These are phyloP conservation scores for Ogataea philodendri DNA, from an alignment of 805 yeast genomes.

Conservation along the genomic window DNA sequence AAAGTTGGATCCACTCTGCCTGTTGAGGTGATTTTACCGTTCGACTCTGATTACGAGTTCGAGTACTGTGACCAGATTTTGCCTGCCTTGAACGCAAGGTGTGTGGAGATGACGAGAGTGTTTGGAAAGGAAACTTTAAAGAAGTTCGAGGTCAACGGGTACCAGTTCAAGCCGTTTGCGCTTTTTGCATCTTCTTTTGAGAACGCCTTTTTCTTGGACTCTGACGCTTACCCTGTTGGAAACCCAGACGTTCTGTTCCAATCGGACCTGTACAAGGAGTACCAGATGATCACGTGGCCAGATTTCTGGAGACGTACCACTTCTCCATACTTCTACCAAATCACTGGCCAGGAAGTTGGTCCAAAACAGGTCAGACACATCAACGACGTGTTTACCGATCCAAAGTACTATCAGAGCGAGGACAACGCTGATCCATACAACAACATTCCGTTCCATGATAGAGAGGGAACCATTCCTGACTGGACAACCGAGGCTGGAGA, in stretches of 20 bases:
- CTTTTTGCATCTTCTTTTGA: conserved; percentile 70
- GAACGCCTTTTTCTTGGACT: conserved; percentile 67
- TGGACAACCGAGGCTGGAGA: conserved; percentile 72
- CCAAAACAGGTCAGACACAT: conserved; percentile 30
- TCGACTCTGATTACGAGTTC: conserved; percentile 64
- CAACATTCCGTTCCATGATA: conserved; percentile 55
- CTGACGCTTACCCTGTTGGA: conserved; percentile 71
- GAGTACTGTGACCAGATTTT: conserved; percentile 64
- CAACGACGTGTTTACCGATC: conserved; percentile 34
- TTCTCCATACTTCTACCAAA: conserved; percentile 66
- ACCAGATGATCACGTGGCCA: conserved; percentile 69
- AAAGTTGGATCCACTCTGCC: conserved; percentile 68
- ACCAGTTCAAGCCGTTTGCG: conserved; percentile 70
- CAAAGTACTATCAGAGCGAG: conserved; percentile 32
- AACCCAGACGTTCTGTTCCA: conserved; percentile 61
- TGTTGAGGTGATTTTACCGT: conserved; percentile 78
- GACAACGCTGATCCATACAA: conserved; percentile 33
- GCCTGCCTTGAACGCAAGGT: conserved; percentile 61
- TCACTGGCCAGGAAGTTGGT: conserved; percentile 56
- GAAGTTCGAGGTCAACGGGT: conserved; percentile 54
- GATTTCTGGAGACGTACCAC: conserved; percentile 88
- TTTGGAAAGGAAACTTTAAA: conserved; percentile 53
- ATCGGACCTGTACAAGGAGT: conserved; percentile 50
- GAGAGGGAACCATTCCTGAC: conserved; percentile 67
- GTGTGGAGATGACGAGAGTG: conserved; percentile 62